Evolutionary conservation across 129 eudicot species (phyloP).

Genomic region (Dittrichia graveolens): DNA sequence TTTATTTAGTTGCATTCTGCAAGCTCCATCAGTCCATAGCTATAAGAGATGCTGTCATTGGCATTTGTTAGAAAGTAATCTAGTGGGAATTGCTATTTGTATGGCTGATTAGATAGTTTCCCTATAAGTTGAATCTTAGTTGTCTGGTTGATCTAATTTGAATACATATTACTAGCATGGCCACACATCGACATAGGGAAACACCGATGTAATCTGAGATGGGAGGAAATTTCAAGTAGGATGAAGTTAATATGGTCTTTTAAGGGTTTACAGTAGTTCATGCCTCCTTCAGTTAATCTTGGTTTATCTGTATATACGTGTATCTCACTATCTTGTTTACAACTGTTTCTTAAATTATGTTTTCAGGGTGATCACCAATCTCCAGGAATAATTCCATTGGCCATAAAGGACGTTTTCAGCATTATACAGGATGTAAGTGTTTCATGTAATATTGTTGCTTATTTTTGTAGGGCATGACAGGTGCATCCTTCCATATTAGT

Average conservation of each 20-base stretch:
- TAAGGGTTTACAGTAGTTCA: background rate
- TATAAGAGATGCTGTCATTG: conserved; percentile 4
- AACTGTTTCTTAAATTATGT: conserved; percentile 9
- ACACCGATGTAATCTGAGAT: conserved; percentile 13
- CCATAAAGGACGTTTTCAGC: conserved; percentile 98
- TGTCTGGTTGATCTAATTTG: conserved; percentile 16
- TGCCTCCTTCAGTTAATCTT: conserved; percentile 20
- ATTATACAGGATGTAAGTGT: conserved; percentile 93
- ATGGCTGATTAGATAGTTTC: conserved; percentile 15
- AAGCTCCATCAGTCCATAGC: background rate
- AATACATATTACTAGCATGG: conserved; percentile 16
- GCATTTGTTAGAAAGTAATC: conserved; percentile 7
- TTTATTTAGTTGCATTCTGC: conserved; percentile 5
- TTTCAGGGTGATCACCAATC: conserved; percentile 87
- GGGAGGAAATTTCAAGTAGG: background rate
- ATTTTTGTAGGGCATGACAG: conserved; percentile 3
- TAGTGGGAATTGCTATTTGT: background rate
- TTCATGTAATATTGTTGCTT: conserved; percentile 12
- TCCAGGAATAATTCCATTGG: conserved; percentile 96
- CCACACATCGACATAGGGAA: conserved; percentile 2
- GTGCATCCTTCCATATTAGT: background rate
- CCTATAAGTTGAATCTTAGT: background rate
- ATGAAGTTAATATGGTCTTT: background rate
- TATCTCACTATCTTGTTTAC: conserved; percentile 8
- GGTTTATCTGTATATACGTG: background rate